Base-by-base conservation (phyloP, 345 rosid genomes). In the Kandelia obovata region DNA sequence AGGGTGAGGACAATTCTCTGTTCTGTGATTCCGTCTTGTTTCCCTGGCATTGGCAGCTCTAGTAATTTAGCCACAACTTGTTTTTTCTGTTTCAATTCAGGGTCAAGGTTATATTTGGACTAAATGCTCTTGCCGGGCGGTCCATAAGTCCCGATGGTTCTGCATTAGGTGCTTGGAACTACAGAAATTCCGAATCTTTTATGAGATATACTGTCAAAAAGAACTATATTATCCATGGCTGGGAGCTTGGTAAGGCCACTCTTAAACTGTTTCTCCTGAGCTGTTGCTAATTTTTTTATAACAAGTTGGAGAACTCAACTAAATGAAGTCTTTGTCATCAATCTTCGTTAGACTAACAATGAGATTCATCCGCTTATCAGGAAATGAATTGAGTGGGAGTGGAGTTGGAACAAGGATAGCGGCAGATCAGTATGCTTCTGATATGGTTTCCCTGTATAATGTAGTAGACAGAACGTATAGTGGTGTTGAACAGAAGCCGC, bases 361-460 rank as follows among this genome's bases (percentile, higher is more conserved):
- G 21, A 23, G 25, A 32, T 39, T 9, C 53, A 20, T 68, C 39
- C 71, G 19, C 35, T 71, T 68, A 21, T 64, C 74, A 95, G 99
- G 99, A 32, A 92, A 92, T 79, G 99, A 95, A 75, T 70, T 95
- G 80, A 57, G 96, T 67, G 96, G 96, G 68, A 65, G 49, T 53
- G 98, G 99, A 59, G 83, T 92, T 26, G 99, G 98, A 71, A 74
- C 92, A 46, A 79, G 85, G 67, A 81, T 92, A 71, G 61, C 91
- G 49, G 98, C 92, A 31, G 71, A 70, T 58, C 98, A 89, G 75
- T 95, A 95, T 72, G 92, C 88, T 61, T 67, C 67, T 2, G 98
- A 95, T 68, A 88, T 91, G 39, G 78, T 81, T 52, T 77, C 87
- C 73, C 72, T 92, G 31, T 69, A 73, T 35, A 75, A 85, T 31